A percentile compares a stretch with the other conserved stretches of the same genome.
These are phyloP conservation scores for Bolboschoenus planiculmis DNA, from an alignment of 176 grass and related monocot genomes.

Conservation along the genomic window DNA sequence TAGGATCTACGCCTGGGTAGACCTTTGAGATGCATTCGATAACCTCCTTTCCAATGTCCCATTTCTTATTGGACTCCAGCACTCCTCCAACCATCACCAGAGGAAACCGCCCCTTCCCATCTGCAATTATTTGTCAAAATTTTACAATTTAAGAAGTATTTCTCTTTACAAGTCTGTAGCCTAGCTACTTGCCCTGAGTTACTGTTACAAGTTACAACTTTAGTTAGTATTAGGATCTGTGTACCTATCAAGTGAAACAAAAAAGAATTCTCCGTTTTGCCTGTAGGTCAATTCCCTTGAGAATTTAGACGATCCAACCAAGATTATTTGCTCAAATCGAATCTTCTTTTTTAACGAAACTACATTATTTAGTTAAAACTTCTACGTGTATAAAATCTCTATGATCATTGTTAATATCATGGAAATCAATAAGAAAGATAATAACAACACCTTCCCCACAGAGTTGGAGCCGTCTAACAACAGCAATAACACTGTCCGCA, in stretches of 20 bases:
- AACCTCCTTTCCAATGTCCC: constrained; percentile 84
- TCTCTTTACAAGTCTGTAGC: background rate
- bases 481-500: constrained; percentile 84
- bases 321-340: background rate
- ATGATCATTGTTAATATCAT: background rate
- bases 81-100: constrained; percentile 98
- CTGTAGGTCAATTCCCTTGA: background rate
- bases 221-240: background rate
- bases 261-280: background rate
- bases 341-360: background rate
- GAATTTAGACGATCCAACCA: background rate
- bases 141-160: background rate
- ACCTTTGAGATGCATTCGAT: constrained; percentile 69
- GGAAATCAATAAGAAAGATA: background rate
- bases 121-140: constrained; percentile 40
- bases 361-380: background rate
- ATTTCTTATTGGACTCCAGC: constrained; percentile 81
- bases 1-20: constrained; percentile 55
- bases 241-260: background rate
- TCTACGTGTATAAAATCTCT: background rate
- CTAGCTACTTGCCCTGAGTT: background rate
- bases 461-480: constrained; percentile 71
- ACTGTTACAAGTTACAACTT: background rate
- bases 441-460: constrained; percentile 69
- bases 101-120: constrained; percentile 74